These are phyloP conservation scores for Boletus edulis DNA, from an alignment of 768 basidiomycete species.

Conservation along the genomic window DNA sequence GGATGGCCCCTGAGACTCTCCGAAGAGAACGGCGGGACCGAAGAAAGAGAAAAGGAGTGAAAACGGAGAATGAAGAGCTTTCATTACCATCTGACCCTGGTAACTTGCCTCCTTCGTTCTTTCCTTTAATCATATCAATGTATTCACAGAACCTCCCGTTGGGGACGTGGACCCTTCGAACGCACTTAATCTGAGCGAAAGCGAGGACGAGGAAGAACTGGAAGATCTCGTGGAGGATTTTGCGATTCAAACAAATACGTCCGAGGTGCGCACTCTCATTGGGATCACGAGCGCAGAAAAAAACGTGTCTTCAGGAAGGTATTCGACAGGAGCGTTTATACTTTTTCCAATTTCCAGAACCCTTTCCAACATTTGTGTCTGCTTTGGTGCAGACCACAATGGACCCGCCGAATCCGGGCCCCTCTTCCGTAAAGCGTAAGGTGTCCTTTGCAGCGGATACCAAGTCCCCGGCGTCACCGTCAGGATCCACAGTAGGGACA, in stretches of 20 bases:
- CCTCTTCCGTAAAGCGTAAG: conserved; percentile 34
- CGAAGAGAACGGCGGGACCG: conserved; percentile 44
- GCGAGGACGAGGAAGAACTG: conserved; percentile 77
- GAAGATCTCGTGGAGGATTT: conserved; percentile 79
- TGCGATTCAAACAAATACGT: conserved; percentile 36
- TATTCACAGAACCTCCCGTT: conserved; percentile 3
- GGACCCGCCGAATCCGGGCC: conserved; percentile 26
- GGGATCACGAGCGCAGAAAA: background rate
- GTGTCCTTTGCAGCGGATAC: conserved; percentile 67
- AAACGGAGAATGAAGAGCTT: conserved; percentile 47
- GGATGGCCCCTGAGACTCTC: conserved; percentile 83
- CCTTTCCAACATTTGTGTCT: conserved; percentile 73
- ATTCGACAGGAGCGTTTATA: conserved; percentile 68
- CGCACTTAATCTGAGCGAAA: conserved; percentile 69
- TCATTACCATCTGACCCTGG: conserved; percentile 31
- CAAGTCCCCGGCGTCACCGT: conserved; percentile 42
- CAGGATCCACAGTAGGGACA: conserved; percentile 21
- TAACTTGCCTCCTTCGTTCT: conserved; percentile 14
- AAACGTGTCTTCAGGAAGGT: conserved; percentile 38
- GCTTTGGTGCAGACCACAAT: conserved; percentile 33
- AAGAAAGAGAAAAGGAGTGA: conserved; percentile 34
- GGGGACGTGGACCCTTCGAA: conserved; percentile 46
- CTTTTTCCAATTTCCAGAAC: conserved; percentile 87
- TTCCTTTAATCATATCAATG: background rate
- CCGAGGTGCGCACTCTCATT: conserved; percentile 35